Evolutionary conservation across 108 stramenopile genomes (phyloP).

Genomic region (Nitzschia palea): DNA sequence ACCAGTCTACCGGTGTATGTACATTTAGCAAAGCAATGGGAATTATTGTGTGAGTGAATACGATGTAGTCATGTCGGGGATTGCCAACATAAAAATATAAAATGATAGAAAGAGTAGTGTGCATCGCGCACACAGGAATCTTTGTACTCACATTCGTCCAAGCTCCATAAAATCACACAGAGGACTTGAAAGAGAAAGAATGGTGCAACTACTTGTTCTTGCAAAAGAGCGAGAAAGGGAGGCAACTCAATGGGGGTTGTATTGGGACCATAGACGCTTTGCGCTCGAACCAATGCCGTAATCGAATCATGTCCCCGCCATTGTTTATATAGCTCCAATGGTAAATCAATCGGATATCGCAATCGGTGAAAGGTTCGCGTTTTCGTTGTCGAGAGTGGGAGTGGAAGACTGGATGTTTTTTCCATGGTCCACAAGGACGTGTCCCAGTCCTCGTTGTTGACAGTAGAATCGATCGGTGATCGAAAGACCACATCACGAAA

Average conservation of each 20-base stretch:
- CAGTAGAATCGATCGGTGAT: constrained; percentile 23
- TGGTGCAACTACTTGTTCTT: constrained; percentile 91
- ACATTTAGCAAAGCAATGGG: background rate
- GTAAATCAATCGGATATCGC: constrained; percentile 63
- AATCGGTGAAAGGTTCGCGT: constrained; percentile 54
- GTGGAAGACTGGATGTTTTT: background rate
- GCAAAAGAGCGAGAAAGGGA: constrained; percentile 78
- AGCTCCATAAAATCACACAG: constrained; percentile 93
- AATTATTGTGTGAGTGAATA: too few relatives aligned
- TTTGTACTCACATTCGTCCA: constrained; percentile 84
- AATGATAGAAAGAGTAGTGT: background rate
- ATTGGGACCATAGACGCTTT: constrained; percentile 81
- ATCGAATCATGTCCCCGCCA: constrained; percentile 61
- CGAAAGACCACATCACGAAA: constrained; percentile 54
- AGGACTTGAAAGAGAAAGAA: constrained; percentile 98
- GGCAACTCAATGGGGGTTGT: constrained; percentile 85
- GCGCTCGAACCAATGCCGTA: constrained; percentile 20
- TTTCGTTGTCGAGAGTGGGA: too few relatives aligned
- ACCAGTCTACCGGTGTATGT: constrained; percentile 57
- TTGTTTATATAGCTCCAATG: constrained; percentile 57
- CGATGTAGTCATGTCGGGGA: too few relatives aligned
- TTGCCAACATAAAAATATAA: too few relatives aligned
- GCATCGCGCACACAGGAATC: constrained; percentile 24
- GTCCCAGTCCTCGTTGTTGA: background rate
- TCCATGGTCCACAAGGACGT: background rate